These are phyloP conservation scores for Pseudogymnoascus verrucosus DNA, from an alignment of 2,329 filamentous ascomycete species.

Conservation along the genomic window DNA sequence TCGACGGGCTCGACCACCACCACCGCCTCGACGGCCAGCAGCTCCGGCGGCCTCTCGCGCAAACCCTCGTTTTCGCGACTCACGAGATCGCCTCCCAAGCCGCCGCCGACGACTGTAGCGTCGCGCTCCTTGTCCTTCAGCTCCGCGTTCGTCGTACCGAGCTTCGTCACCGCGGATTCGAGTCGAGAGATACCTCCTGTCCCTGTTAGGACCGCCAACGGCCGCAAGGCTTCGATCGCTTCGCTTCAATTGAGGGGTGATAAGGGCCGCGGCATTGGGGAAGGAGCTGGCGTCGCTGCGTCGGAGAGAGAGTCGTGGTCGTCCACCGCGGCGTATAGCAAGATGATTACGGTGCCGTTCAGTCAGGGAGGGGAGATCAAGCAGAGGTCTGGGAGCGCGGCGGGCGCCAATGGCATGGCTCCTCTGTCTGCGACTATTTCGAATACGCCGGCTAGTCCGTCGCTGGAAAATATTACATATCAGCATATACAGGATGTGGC, in stretches of 20 bases:
- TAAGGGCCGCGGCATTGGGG: constrained; percentile 2
- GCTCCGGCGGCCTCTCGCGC: constrained; percentile 44
- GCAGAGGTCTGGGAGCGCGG: constrained; percentile 14
- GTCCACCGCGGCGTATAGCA: constrained; percentile 5
- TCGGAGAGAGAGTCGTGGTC: constrained; percentile 1
- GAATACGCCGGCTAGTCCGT: constrained; percentile 23
- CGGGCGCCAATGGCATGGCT: neutral
- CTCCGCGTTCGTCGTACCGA: neutral
- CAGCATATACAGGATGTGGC: constrained; percentile 74
- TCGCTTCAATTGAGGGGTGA: constrained; percentile 6
- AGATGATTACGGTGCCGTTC: neutral
- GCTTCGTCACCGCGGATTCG: neutral
- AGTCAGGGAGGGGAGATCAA: constrained; percentile 12
- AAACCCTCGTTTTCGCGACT: constrained; percentile 44
- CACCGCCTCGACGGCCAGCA: constrained; percentile 31
- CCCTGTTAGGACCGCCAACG: neutral
- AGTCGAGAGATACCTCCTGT: neutral
- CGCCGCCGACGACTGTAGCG: constrained; percentile 25
- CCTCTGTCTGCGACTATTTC: constrained; percentile 2
- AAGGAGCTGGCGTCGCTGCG: neutral
- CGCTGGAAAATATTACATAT: constrained; percentile 32
- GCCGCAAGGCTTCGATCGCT: constrained; percentile 3
- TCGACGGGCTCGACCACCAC: constrained; percentile 11
- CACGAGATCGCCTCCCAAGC: constrained; percentile 24
- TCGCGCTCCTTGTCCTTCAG: neutral